Evolutionary conservation across 768 basidiomycete genomes (phyloP), one percentile per base, ranked within the genome.

Genomic region (Tylopilus sp.): DNA sequence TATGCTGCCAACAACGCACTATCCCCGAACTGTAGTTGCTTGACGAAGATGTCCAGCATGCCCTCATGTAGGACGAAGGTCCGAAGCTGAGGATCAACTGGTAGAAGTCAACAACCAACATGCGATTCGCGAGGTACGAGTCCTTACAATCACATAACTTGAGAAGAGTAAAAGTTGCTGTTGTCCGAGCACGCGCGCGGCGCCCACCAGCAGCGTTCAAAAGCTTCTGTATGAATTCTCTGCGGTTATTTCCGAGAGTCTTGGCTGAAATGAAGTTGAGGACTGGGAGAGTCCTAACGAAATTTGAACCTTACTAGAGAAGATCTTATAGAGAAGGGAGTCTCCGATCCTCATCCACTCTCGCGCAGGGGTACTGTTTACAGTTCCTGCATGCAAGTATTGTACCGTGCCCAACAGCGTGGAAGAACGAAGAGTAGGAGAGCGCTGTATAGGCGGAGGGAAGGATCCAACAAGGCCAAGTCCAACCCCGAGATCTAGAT

Each of bases 331-430:
- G 13, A 52, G 22, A 45, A 52, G 51, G 16, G 51, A 52, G 29
- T 52, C 51, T 25, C 51, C 51, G 28, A 52, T 45, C 29, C 51
- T 45, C 51, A 52, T 52, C 51, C 51, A 52, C 34, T 52, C 51
- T n/a, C 37, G 36, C 7, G 44, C 51, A 4, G 51, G 51, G 5
- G 51, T 52, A 11, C 6, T 52, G 29, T 52, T 52, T 31, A 24
- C 17, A 8, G 22, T 45, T 31, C 51, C 51, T 10, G 51, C 51
- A 17, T 52, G 51, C 5, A 52, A 24, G 17, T 52, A 45, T 25
- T 38, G 44, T 14, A 52, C 51, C 16, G 51, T 45, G 17, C 44
- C 44, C 17, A 52, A 24, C 17, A 52, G 9, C 1, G 44, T 45
- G 7, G 51, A 52, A 37, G 51, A 52, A 40, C 51, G 51, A 16